Conservation (phyloP, 179 eudicot genomes). For the Heliamphora pulchella region DNA sequence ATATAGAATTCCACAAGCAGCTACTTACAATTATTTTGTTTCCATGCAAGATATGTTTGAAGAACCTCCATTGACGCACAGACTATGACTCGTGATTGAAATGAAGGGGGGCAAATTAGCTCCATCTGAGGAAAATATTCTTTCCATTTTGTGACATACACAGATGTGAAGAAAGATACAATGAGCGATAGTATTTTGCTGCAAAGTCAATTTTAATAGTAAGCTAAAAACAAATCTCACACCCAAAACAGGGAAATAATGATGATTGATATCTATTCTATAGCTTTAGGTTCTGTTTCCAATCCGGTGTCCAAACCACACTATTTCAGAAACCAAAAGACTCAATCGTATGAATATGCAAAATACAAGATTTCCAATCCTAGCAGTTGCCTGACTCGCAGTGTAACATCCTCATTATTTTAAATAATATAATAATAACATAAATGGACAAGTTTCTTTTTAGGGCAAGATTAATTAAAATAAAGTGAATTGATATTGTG, state of each 20-base stretch:
- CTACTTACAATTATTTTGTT: conserved; percentile 73
- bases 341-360: too few species aligned
- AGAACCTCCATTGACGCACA: conserved; percentile 83
- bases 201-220: conserved; percentile 29
- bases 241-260: conserved; percentile 11
- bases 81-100: conserved; percentile 47
- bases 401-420: too few species aligned
- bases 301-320: too few species aligned
- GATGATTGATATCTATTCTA: too few species aligned
- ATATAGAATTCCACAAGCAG: not conserved
- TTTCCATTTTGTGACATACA: conserved; percentile 37
- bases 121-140: conserved; percentile 48
- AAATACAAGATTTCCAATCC: too few species aligned
- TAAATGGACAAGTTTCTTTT: too few species aligned
- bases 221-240: not conserved
- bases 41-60: conserved; percentile 79
- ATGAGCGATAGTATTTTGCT: conserved; percentile 80
- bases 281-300: too few species aligned
- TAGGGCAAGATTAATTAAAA: too few species aligned
- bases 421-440: too few species aligned
- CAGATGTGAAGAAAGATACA: conserved; percentile 50
- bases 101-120: conserved; percentile 56
- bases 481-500: too few species aligned
- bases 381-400: too few species aligned
- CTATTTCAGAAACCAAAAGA: too few species aligned